These are phyloP conservation scores for Penicillium angulare DNA, from an alignment of 495 filamentous ascomycete species.

Conservation along the genomic window DNA sequence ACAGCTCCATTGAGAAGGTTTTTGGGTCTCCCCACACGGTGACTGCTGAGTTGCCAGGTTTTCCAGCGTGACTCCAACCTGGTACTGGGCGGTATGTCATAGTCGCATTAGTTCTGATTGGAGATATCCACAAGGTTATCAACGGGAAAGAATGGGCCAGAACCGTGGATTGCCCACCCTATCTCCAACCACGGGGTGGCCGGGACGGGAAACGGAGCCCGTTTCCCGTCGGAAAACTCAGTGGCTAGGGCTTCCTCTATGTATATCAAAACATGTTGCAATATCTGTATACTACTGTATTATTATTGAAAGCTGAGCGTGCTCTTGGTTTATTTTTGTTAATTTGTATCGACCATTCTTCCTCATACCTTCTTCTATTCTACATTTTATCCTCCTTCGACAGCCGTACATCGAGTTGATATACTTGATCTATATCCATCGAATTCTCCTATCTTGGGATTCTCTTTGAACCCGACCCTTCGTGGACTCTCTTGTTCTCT, in stretches of 20 bases:
- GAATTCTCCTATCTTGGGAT: neutral
- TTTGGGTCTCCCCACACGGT: conserved; percentile 16
- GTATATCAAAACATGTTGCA: conserved; percentile 9
- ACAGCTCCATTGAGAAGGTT: conserved; percentile 18
- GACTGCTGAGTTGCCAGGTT: conserved; percentile 19
- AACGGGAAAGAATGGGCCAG: conserved; percentile 31
- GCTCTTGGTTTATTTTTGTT: no score
- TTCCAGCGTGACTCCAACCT: conserved; percentile 5
- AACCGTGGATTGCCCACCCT: conserved; percentile 11
- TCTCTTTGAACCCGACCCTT: neutral
- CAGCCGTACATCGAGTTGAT: neutral
- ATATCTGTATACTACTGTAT: conserved; percentile 7
- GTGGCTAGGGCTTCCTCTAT: conserved; percentile 4
- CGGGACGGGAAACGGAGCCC: conserved; percentile 4
- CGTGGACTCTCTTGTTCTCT: neutral
- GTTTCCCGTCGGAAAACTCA: conserved; percentile 9
- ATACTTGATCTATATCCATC: neutral
- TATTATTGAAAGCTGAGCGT: neutral
- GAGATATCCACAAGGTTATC: conserved; percentile 34
- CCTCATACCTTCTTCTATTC: neutral
- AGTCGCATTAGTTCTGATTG: conserved; percentile 18
- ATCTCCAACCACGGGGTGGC: neutral
- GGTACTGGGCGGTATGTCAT: conserved; percentile 20
- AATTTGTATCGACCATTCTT: neutral
- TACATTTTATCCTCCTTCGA: neutral